Evolutionary conservation across 2,329 filamentous ascomycete species (phyloP).

Genomic region (Alternaria triticina): DNA sequence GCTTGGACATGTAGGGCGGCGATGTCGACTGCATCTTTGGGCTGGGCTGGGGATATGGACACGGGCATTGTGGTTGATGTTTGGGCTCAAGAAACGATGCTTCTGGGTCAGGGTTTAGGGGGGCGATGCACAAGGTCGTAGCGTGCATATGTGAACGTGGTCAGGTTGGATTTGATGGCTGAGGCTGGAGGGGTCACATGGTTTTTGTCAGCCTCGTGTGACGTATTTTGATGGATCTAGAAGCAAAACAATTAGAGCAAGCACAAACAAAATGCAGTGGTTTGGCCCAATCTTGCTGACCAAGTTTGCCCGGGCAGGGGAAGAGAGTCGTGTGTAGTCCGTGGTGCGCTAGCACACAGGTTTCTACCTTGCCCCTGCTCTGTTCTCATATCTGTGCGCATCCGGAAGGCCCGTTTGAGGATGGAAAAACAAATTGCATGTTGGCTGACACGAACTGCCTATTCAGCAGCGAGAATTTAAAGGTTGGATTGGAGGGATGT

Average conservation of each 20-base stretch:
- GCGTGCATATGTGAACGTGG: not conserved
- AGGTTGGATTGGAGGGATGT: not conserved
- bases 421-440: not conserved
- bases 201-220: not conserved
- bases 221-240: not conserved
- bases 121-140: not conserved
- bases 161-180: not conserved
- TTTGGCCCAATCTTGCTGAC: not conserved
- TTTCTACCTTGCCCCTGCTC: not conserved
- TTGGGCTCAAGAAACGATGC: not conserved
- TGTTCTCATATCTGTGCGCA: not conserved
- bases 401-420: not conserved
- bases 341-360: not conserved
- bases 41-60: not conserved
- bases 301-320: not conserved
- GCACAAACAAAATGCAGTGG: not conserved
- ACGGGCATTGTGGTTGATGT: not conserved
- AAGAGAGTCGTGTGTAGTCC: not conserved
- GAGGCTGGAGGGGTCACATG: not conserved
- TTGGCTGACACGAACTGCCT: not conserved
- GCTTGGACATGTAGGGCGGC: constrained; percentile 8
- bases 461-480: not conserved
- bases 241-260: not conserved
- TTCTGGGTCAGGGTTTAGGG: not conserved
- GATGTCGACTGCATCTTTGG: not conserved